Percentiles rank a stretch among this genome's conserved stretches.
These are phyloP conservation scores for Epichloe amarillans DNA, from an alignment of 2,329 filamentous ascomycete genomes.

Conservation along the genomic window DNA sequence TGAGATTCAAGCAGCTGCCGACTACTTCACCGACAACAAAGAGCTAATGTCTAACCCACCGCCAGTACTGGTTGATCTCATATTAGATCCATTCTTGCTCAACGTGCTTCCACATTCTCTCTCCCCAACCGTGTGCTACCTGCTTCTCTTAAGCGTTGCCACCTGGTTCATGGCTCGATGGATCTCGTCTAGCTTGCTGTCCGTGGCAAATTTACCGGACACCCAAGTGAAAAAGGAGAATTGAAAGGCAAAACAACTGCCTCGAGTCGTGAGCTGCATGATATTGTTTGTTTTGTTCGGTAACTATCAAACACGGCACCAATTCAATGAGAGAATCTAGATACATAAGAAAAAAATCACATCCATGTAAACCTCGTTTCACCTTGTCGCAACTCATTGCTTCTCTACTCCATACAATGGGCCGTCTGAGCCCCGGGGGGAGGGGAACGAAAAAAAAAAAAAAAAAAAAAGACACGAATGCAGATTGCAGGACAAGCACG, in stretches of 20 bases:
- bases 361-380: background rate
- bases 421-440: background rate
- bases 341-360: slow-evolving; percentile 3
- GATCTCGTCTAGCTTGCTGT: slow-evolving; percentile 15
- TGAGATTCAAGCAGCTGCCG: slow-evolving; percentile 61
- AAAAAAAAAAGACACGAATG: background rate
- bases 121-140: slow-evolving; percentile 55
- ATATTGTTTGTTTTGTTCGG: background rate
- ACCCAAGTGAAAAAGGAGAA: slow-evolving; percentile 26
- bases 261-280: background rate
- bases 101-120: slow-evolving; percentile 73
- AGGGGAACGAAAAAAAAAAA: too few relatives aligned
- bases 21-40: slow-evolving; percentile 67
- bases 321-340: slow-evolving; percentile 2
- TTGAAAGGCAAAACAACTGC: slow-evolving; percentile 4
- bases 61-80: slow-evolving; percentile 63
- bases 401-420: slow-evolving; percentile 1
- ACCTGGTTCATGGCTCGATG: slow-evolving; percentile 31
- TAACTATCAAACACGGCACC: background rate
- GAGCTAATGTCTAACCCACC: slow-evolving; percentile 63
- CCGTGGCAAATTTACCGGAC: slow-evolving; percentile 13
- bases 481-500: background rate
- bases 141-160: slow-evolving; percentile 44
- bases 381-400: slow-evolving; percentile 5
- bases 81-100: slow-evolving; percentile 74